phyloP scores from a whole-genome alignment of 805 yeast genomes.

The Lipomyces japonicus region DNA sequence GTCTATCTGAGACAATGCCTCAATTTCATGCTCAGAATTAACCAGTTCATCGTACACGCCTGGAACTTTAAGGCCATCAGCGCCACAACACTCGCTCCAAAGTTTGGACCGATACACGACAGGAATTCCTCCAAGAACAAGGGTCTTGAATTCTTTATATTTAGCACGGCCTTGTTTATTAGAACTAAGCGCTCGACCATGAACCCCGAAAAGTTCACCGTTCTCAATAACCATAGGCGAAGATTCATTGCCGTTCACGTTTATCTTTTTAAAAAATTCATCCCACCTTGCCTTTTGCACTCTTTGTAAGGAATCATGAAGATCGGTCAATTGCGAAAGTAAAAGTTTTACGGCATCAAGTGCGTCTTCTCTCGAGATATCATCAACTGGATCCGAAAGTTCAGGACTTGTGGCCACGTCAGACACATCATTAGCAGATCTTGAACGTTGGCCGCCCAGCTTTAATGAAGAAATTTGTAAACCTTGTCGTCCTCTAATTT shows the following conservation, averaged over 20 bases:
- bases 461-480: not conserved
- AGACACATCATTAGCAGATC: not conserved
- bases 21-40: constrained; percentile 30
- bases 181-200: constrained; percentile 39
- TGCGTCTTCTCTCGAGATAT: constrained; percentile 6
- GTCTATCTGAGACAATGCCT: constrained; percentile 48
- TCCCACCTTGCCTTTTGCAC: constrained; percentile 47
- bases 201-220: constrained; percentile 42
- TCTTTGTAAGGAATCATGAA: constrained; percentile 45
- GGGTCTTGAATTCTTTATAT: constrained; percentile 36
- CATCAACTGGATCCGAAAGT: not conserved
- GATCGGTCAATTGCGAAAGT: constrained; percentile 42
- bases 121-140: constrained; percentile 50
- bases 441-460: not conserved
- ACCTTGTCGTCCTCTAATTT: not conserved
- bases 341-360: constrained; percentile 33
- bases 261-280: constrained; percentile 41
- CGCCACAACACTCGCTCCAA: constrained; percentile 57
- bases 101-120: constrained; percentile 45
- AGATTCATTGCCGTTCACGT: constrained; percentile 31
- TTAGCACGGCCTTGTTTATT: constrained; percentile 27
- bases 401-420: not conserved
- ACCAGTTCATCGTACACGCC: constrained; percentile 45
- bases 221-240: constrained; percentile 31
- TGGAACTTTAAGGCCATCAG: constrained; percentile 44